Evolutionary conservation across 2,329 filamentous ascomycete genomes (phyloP), one percentile per base, ranked within the genome.

Genomic region (Botrytis hyacinthi): DNA sequence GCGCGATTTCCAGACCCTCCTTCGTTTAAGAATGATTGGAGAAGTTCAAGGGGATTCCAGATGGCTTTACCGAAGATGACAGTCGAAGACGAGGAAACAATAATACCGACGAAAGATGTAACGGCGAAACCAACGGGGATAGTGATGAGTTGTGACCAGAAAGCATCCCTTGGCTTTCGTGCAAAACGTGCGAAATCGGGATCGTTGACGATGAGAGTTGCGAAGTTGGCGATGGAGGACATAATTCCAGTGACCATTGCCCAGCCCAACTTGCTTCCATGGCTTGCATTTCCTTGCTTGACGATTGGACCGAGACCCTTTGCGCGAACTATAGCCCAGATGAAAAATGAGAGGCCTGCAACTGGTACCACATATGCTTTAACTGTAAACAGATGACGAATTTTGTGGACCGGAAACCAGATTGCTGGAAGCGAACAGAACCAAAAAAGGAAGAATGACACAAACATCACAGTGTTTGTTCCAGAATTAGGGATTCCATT

Each of bases 361-460:
- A 87, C 86, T 0, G 95, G 95, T 0, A 96, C 94, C 74, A 97
- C 89, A 80, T 90, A 92, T 0, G 95, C 90, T 84, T 98, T 98
- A 80, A 93, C 92, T 0, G 94, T 97, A 83, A 97, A 97, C 6
- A 97, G 85, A 81, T 97, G 94, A 63, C 94, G 90, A 79, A 97
- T 91, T 83, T 95, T 89, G 82, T 97, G 93, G 1, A 97, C 93
- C 0, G 93, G 94, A 77, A 96, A 95, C 91, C 92, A 97, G 75
- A 97, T 91, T 32, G 93, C 93, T 0, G 94, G 94, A 1, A 97
- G 85, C 2, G 92, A 95, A 76, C 87, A 84, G 3, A 93, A 81
- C 93, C 93, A 97, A 82, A 97, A 97, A 73, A 97, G 84, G 84
- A 97, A 92, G 84, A 97, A 97, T 20, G 92, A 93, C 62, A 91